A percentile compares a stretch with the other conserved stretches of the same genome.
Conservation (phyloP, 1,139 yeast species). For the Taiozyma onychis region DNA sequence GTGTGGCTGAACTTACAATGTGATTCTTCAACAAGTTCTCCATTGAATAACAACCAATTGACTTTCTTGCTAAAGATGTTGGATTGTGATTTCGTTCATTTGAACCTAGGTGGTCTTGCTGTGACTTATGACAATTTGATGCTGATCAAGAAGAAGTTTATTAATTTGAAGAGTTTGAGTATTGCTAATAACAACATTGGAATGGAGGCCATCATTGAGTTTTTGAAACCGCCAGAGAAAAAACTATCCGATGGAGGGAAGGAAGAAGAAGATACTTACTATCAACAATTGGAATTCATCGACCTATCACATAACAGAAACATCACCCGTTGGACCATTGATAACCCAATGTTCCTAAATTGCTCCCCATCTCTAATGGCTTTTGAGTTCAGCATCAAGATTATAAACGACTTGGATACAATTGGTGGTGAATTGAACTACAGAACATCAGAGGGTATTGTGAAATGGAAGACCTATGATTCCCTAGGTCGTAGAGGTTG, state of each 20-base stretch:
- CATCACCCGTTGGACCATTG: constrained; percentile 47
- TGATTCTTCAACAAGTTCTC: constrained; percentile 62
- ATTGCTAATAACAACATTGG: constrained; percentile 54
- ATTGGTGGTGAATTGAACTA: constrained; percentile 44
- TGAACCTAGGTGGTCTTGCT: constrained; percentile 76
- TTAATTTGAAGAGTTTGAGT: constrained; percentile 53
- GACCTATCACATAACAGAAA: constrained; percentile 48
- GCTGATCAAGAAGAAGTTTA: constrained; percentile 50
- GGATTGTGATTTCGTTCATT: constrained; percentile 37
- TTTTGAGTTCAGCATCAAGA: constrained; percentile 33
- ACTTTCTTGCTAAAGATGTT: constrained; percentile 44
- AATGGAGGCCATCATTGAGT: constrained; percentile 43
- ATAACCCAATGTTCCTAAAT: constrained; percentile 40
- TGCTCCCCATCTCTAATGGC: constrained; percentile 35
- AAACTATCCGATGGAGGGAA: not conserved
- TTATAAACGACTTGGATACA: constrained; percentile 44
- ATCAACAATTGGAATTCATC: constrained; percentile 36
- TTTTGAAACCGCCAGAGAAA: constrained; percentile 32
- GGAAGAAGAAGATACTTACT: constrained; percentile 12
- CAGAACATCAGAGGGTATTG: constrained; percentile 32
- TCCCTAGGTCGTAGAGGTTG: constrained; percentile 73
- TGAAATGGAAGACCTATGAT: constrained; percentile 45
- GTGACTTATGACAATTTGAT: constrained; percentile 48
- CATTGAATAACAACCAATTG: constrained; percentile 54
- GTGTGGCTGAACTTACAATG: constrained; percentile 76